Conservation (phyloP, 78 protist genomes). For the Dictyostelium firmibasis region DNA sequence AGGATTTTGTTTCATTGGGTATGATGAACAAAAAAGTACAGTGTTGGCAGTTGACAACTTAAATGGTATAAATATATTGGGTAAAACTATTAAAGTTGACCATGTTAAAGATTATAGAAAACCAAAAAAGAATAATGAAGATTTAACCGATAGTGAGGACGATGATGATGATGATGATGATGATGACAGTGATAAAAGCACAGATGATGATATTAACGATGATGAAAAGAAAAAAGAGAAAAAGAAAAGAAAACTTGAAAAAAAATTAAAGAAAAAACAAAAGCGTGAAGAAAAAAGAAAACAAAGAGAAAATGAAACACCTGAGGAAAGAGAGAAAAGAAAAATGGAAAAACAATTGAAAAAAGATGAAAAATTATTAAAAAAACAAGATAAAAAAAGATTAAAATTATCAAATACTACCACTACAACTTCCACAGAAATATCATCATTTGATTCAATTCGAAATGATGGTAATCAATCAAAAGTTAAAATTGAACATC, state of each 20-base stretch:
- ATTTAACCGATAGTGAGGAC: background rate
- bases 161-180: background rate
- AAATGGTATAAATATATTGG: constrained; percentile 88
- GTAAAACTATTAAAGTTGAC: constrained; percentile 73
- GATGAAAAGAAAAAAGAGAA: background rate
- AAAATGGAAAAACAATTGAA: background rate
- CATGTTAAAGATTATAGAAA: constrained; percentile 72
- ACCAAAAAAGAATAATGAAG: constrained; percentile 49
- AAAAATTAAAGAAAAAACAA: constrained; percentile 10
- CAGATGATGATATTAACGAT: background rate
- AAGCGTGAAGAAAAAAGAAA: background rate
- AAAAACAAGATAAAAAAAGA: constrained; percentile 17
- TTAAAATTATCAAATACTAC: background rate
- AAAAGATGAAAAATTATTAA: constrained; percentile 13
- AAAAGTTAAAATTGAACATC: background rate
- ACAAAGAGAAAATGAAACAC: constrained; percentile 11
- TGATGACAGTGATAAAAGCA: background rate
- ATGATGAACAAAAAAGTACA: constrained; percentile 93
- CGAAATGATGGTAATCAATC: background rate
- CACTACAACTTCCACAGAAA: background rate
- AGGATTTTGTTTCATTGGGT: constrained; percentile 94
- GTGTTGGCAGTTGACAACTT: constrained; percentile 96
- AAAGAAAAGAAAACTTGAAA: constrained; percentile 13
- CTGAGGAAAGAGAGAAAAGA: constrained; percentile 11
- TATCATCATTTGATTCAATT: no score